A percentile compares a stretch with the other conserved stretches of the same genome.
Evolutionary conservation across 176 grass and related monocot species (phyloP).

Genomic region (Phoenix roebelenii): DNA sequence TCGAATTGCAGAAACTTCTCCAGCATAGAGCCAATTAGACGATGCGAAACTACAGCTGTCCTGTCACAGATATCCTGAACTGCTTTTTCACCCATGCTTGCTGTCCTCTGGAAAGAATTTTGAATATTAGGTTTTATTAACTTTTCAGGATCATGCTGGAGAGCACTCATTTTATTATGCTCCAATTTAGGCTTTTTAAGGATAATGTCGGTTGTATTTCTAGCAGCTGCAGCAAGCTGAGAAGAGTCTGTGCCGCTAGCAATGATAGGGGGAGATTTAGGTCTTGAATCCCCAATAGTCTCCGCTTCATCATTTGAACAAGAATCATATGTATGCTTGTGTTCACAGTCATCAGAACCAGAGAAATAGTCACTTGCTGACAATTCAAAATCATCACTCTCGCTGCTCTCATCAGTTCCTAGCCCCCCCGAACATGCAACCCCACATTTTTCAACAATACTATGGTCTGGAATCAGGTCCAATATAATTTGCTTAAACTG

Average conservation of each 20-base stretch:
- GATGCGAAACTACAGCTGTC: too few relatives aligned
- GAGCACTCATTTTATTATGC: neutral
- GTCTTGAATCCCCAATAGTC: conserved; percentile 6
- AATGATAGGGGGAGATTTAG: neutral
- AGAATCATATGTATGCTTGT: conserved; percentile 10
- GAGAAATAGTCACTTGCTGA: conserved; percentile 18
- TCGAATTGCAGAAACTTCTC: too few relatives aligned
- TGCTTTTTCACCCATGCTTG: neutral
- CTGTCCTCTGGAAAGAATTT: neutral
- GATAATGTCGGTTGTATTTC: neutral
- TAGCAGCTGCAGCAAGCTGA: neutral
- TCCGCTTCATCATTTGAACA: conserved; percentile 19
- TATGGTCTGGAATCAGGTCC: conserved; percentile 5
- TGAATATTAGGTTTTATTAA: neutral
- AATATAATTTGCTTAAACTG: conserved; percentile 21
- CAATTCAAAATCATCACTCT: conserved; percentile 33
- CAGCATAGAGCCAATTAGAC: too few relatives aligned
- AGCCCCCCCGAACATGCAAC: conserved; percentile 4
- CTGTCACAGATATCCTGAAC: too few relatives aligned
- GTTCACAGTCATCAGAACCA: conserved; percentile 7
- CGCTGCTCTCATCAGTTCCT: conserved; percentile 5
- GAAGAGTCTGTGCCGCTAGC: neutral
- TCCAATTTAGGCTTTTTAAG: neutral
- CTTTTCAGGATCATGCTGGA: neutral
- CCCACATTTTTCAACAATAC: conserved; percentile 3